Percentiles rank a stretch among this genome's conserved stretches.
Conservation (phyloP, 2,329 filamentous ascomycete species). For the Epichloe sp. region DNA sequence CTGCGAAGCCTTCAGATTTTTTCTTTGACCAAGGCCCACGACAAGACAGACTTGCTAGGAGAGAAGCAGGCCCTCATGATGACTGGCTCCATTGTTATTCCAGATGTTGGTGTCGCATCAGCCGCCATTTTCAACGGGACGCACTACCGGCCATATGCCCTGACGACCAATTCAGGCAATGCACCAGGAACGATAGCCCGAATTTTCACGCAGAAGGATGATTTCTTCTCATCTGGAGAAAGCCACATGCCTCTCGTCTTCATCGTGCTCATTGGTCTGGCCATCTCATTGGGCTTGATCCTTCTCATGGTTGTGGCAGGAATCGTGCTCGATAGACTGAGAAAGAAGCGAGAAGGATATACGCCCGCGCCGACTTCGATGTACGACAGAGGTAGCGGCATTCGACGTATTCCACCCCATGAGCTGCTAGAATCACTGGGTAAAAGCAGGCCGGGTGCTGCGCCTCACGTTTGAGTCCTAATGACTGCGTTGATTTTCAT, state of each 20-base stretch:
- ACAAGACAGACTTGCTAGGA: slow-evolving; percentile 47
- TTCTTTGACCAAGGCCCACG: slow-evolving; percentile 55
- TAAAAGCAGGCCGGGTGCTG: slow-evolving; percentile 30
- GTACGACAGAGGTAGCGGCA: slow-evolving; percentile 45
- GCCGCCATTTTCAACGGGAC: slow-evolving; percentile 83
- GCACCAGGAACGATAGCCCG: slow-evolving; percentile 61
- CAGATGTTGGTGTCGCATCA: slow-evolving; percentile 66
- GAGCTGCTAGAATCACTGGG: slow-evolving; percentile 44
- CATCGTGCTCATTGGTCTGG: slow-evolving; percentile 68
- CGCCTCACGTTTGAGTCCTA: slow-evolving; percentile 34
- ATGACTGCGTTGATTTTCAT: slow-evolving; percentile 12
- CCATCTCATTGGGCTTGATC: slow-evolving; percentile 63
- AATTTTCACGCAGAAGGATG: slow-evolving; percentile 71
- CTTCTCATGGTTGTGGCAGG: slow-evolving; percentile 66
- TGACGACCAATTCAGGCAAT: slow-evolving; percentile 56
- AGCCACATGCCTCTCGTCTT: slow-evolving; percentile 58
- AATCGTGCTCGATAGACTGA: slow-evolving; percentile 60
- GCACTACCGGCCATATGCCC: slow-evolving; percentile 61
- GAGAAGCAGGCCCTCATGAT: slow-evolving; percentile 62
- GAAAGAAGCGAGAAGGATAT: slow-evolving; percentile 70
- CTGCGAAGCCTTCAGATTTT: slow-evolving; percentile 78
- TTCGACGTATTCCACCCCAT: slow-evolving; percentile 46
- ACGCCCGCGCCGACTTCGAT: slow-evolving; percentile 58
- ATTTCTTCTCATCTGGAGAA: slow-evolving; percentile 53
- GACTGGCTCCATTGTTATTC: slow-evolving; percentile 68